Evolutionary conservation across 441 rosid species (phyloP).

Genomic region (Populus trichocarpa): DNA sequence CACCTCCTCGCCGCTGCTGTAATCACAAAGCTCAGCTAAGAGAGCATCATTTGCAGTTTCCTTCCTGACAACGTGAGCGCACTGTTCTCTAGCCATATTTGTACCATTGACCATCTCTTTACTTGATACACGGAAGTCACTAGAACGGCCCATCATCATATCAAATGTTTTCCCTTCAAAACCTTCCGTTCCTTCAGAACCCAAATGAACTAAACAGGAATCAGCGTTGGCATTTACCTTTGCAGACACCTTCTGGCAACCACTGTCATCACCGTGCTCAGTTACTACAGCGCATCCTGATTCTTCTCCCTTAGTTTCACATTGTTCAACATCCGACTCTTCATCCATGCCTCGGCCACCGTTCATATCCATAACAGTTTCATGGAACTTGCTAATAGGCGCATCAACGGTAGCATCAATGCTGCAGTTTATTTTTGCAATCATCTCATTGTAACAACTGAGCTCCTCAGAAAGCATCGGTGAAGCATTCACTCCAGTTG

Average conservation of each 20-base stretch:
- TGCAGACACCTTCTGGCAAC: not conserved
- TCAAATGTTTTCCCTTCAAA: not conserved
- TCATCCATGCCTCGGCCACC: not conserved
- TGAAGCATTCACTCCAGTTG: not conserved
- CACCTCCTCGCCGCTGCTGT: constrained; percentile 7
- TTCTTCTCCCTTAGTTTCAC: not conserved
- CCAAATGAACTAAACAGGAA: not conserved
- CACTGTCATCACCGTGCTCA: not conserved
- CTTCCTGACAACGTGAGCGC: not conserved
- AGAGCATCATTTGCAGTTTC: not conserved
- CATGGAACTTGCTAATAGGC: not conserved
- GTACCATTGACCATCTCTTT: not conserved
- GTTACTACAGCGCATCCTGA: not conserved
- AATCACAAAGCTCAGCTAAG: constrained; percentile 6
- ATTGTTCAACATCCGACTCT: constrained; percentile 15
- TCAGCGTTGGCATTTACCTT: not conserved
- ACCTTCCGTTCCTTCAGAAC: not conserved
- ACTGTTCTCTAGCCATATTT: not conserved
- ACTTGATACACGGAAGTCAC: not conserved
- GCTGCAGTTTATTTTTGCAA: constrained; percentile 5
- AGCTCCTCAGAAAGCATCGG: constrained; percentile 2
- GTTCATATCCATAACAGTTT: constrained; percentile 3
- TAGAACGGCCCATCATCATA: not conserved
- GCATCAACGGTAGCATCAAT: constrained; percentile 3
- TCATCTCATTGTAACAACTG: constrained; percentile 1